phyloP scores from a whole-genome alignment of 108 stramenopile species.

The Cyclostephanos tholiformis region DNA sequence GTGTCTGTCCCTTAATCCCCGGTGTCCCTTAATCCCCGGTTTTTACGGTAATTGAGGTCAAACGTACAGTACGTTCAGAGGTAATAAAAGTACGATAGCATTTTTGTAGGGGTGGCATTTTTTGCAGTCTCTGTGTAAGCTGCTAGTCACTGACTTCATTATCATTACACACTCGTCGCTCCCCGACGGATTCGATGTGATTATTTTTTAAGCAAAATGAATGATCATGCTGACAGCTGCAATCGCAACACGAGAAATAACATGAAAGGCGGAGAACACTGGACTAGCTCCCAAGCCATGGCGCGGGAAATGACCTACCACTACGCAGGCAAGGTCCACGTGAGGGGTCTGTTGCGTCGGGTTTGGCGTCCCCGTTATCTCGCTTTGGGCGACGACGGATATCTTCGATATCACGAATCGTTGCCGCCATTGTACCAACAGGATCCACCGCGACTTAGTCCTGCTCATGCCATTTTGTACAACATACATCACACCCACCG shows the following conservation, averaged over 20 bases:
- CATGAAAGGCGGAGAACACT: neutral
- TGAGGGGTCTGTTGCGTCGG: conserved; percentile 82
- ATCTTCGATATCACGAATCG: conserved; percentile 84
- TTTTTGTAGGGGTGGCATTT: too few relatives aligned
- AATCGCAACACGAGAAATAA: neutral
- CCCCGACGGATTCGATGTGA: too few relatives aligned
- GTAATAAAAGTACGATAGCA: too few relatives aligned
- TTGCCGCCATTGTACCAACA: conserved; percentile 37
- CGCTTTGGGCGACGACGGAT: conserved; percentile 72
- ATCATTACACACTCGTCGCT: too few relatives aligned
- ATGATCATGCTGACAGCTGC: conserved; percentile 1
- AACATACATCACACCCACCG: conserved; percentile 53
- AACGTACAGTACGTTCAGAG: neutral
- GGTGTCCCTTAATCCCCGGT: neutral
- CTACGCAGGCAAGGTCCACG: conserved; percentile 72
- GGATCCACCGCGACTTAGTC: conserved; percentile 23
- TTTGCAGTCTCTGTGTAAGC: too few relatives aligned
- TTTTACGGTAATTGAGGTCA: neutral
- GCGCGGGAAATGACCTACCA: conserved; percentile 41
- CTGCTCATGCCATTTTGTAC: conserved; percentile 10
- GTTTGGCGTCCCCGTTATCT: conserved; percentile 89
- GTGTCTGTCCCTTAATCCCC: too few relatives aligned
- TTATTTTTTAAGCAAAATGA: too few relatives aligned
- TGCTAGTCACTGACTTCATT: too few relatives aligned
- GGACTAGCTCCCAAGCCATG: neutral